These are phyloP conservation scores for Immersiella caudata DNA, from an alignment of 495 filamentous ascomycete species.

Conservation along the genomic window DNA sequence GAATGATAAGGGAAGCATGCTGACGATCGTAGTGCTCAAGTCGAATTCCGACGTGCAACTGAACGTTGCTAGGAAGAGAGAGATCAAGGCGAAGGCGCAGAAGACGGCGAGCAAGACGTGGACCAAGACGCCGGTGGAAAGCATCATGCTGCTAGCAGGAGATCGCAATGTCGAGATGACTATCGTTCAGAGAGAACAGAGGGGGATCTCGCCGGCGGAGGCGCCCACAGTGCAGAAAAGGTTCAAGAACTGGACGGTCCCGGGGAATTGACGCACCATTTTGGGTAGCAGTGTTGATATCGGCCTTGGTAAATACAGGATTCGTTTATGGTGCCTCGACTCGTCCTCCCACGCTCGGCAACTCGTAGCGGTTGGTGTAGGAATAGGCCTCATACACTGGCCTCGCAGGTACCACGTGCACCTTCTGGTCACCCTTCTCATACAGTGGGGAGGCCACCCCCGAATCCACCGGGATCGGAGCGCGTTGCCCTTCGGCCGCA, in stretches of 20 bases:
- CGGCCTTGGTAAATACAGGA: too few species aligned
- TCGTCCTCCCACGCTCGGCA: too few species aligned
- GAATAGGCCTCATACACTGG: too few species aligned
- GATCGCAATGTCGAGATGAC: not conserved
- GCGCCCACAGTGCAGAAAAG: not conserved
- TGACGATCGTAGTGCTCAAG: not conserved
- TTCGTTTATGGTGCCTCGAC: too few species aligned
- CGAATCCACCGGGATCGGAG: not conserved
- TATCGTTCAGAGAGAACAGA: not conserved
- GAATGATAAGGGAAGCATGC: too few species aligned
- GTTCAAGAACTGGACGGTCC: not conserved
- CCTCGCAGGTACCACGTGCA: too few species aligned
- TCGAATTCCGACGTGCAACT: not conserved
- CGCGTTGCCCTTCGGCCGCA: too few species aligned
- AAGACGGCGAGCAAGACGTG: not conserved
- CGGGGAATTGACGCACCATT: not conserved
- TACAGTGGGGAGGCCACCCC: too few species aligned
- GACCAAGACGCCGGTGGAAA: not conserved
- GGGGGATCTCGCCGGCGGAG: not conserved
- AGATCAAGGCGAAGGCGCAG: slow-evolving; percentile 2
- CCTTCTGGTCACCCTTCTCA: too few species aligned
- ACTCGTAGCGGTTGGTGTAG: too few species aligned
- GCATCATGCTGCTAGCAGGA: not conserved
- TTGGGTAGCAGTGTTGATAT: too few species aligned
- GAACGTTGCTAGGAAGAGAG: not conserved